phyloP scores from a whole-genome alignment of 1,284 basidiomycete genomes.

The Ustilago sp. region DNA sequence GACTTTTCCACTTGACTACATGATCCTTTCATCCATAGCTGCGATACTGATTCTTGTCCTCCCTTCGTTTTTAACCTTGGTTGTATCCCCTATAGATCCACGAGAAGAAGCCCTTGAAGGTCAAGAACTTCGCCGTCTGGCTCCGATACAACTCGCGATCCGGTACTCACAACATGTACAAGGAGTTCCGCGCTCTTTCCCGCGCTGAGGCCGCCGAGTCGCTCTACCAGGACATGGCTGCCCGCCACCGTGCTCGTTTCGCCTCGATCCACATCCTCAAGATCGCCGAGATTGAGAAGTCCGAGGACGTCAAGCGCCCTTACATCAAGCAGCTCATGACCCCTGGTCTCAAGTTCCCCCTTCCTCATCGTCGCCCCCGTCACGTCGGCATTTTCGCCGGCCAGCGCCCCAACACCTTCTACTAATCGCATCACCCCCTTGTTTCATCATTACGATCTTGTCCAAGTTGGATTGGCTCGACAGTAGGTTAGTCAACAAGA shows the following conservation, averaged over 20 bases:
- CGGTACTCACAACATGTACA: slow-evolving; percentile 73
- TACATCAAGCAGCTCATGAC: slow-evolving; percentile 97
- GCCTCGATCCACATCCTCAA: slow-evolving; percentile 97
- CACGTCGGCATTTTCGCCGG: slow-evolving; percentile 70
- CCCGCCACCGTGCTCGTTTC: slow-evolving; percentile 98
- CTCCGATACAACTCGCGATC: slow-evolving; percentile 82
- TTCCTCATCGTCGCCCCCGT: slow-evolving; percentile 82
- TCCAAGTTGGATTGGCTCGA: slow-evolving; percentile 10
- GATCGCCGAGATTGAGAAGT: slow-evolving; percentile 92
- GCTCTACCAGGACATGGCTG: slow-evolving; percentile 99
- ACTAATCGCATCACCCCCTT: slow-evolving; percentile 58
- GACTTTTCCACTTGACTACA: background rate
- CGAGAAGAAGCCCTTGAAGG: slow-evolving; percentile 97
- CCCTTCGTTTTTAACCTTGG: background rate
- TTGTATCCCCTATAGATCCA: slow-evolving; percentile 48
- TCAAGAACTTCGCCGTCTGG: slow-evolving; percentile 99
- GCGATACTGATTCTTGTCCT: slow-evolving; percentile 16
- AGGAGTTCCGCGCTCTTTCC: slow-evolving; percentile 95
- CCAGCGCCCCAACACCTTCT: slow-evolving; percentile 71
- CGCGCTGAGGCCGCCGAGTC: slow-evolving; percentile 95
- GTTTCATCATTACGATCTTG: slow-evolving; percentile 3
- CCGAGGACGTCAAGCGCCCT: slow-evolving; percentile 82
- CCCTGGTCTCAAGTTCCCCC: slow-evolving; percentile 95
- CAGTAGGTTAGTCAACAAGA: slow-evolving; percentile 2
- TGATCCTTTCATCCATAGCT: background rate